These are phyloP conservation scores for Odonthalia washingtoniensis DNA, from an alignment of 31 red algal species.

Conservation along the genomic window DNA sequence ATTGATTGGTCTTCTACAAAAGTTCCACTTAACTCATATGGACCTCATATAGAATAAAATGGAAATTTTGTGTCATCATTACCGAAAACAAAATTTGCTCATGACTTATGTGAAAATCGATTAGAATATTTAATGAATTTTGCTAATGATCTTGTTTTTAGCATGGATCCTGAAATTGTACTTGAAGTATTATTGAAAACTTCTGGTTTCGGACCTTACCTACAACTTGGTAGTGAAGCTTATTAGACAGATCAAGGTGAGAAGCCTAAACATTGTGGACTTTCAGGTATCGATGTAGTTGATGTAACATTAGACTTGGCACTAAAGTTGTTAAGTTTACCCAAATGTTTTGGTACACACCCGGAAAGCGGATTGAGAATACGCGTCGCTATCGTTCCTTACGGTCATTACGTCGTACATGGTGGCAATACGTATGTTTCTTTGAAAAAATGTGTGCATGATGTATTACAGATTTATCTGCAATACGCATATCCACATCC, in stretches of 20 bases:
- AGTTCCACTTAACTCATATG: slow-evolving; percentile 85
- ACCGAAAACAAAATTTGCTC: slow-evolving; percentile 67
- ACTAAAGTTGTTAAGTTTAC: slow-evolving; percentile 81
- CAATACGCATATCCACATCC: no score
- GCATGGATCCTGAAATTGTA: slow-evolving; percentile 78
- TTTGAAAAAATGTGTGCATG: slow-evolving; percentile 41
- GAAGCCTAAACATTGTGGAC: slow-evolving; percentile 61
- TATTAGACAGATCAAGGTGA: slow-evolving; percentile 28
- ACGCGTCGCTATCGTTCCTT: slow-evolving; percentile 71
- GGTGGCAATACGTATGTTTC: slow-evolving; percentile 71
- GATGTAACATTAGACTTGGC: slow-evolving; percentile 64
- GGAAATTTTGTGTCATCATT: slow-evolving; percentile 63
- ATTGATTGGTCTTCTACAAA: slow-evolving; percentile 46
- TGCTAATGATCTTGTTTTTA: slow-evolving; percentile 68
- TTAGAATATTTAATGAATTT: slow-evolving; percentile 55
- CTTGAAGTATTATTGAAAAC: slow-evolving; percentile 56
- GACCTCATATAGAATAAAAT: slow-evolving; percentile 83
- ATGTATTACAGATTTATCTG: slow-evolving; percentile 44
- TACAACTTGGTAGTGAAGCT: slow-evolving; percentile 75
- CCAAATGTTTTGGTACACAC: slow-evolving; percentile 81
- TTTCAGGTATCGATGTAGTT: slow-evolving; percentile 73
- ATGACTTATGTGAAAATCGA: slow-evolving; percentile 72
- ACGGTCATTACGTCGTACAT: slow-evolving; percentile 82
- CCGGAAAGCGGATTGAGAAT: slow-evolving; percentile 74
- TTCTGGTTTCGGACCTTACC: slow-evolving; percentile 87